phyloP scores from a whole-genome alignment of 169 alveolate species.

The Plasmodium coatneyi region DNA sequence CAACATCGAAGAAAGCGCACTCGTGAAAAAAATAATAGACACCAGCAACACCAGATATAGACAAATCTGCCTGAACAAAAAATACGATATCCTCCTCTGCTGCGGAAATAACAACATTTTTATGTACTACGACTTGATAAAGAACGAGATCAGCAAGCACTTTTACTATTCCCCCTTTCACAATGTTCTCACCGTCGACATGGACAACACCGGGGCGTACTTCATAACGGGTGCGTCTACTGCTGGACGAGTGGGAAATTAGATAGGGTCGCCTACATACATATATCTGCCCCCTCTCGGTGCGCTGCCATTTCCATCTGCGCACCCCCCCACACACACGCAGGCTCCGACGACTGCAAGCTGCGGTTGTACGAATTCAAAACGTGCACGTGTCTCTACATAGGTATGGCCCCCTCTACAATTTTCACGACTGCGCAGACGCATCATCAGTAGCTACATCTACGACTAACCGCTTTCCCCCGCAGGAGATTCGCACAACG shows the following conservation, averaged over 20 bases:
- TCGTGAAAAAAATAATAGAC: conserved; percentile 41
- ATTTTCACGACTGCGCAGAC: background rate
- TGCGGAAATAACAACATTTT: conserved; percentile 65
- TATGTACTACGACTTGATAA: conserved; percentile 70
- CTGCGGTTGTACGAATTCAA: conserved; percentile 53
- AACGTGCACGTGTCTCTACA: conserved; percentile 62
- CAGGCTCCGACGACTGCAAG: conserved; percentile 62
- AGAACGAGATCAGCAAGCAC: conserved; percentile 29
- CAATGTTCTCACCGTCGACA: conserved; percentile 49
- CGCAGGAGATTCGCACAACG: conserved; percentile 53
- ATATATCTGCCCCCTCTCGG: background rate
- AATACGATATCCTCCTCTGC: conserved; percentile 54
- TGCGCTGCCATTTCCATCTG: background rate
- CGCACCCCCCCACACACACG: background rate
- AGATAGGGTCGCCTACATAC: background rate
- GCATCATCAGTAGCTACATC: background rate
- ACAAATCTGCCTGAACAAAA: conserved; percentile 38
- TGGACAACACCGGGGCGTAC: conserved; percentile 36
- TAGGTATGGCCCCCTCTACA: conserved; percentile 5
- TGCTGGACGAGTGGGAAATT: background rate
- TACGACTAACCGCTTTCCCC: background rate
- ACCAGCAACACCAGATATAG: conserved; percentile 43
- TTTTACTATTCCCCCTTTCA: conserved; percentile 71
- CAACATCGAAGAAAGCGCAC: conserved; percentile 17
- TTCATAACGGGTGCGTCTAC: conserved; percentile 49